Evolutionary conservation across 2,329 filamentous ascomycete species (phyloP).

Genomic region (Fusarium torulosum): DNA sequence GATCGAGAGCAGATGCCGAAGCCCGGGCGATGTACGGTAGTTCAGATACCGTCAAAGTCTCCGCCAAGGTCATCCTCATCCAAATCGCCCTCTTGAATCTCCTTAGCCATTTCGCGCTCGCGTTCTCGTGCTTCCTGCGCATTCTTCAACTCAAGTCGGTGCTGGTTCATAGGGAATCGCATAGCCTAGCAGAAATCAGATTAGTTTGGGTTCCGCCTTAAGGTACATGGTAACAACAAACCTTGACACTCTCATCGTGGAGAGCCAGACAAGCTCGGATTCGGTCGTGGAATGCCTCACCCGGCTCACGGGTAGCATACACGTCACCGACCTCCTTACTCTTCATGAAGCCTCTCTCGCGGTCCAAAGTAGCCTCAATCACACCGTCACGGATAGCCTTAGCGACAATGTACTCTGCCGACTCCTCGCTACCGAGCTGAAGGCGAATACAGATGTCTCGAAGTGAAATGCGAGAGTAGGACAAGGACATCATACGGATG

Average conservation of each 20-base stretch:
- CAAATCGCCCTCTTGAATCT: constrained; percentile 97
- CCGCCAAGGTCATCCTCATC: constrained; percentile 96
- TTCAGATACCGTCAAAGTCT: constrained; percentile 95
- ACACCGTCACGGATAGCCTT: constrained; percentile 98
- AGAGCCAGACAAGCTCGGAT: constrained; percentile 91
- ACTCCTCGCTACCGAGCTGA: constrained; percentile 94
- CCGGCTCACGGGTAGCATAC: constrained; percentile 94
- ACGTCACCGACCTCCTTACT: constrained; percentile 97
- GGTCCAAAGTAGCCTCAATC: constrained; percentile 93
- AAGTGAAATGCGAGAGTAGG: constrained; percentile 96
- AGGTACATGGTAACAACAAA: constrained; percentile 53
- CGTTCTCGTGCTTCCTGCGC: constrained; percentile 97
- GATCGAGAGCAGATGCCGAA: constrained; percentile 22
- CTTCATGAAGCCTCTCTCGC: constrained; percentile 97
- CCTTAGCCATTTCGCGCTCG: constrained; percentile 96
- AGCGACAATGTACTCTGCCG: constrained; percentile 98
- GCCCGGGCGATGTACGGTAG: constrained; percentile 26
- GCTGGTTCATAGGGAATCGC: constrained; percentile 99
- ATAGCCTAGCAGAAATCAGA: constrained; percentile 74
- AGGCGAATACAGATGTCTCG: constrained; percentile 97
- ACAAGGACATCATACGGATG: constrained; percentile 98
- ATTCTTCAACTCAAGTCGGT: constrained; percentile 96
- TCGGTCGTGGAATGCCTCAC: constrained; percentile 97
- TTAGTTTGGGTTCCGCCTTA: constrained; percentile 32
- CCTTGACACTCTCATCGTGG: constrained; percentile 98